Percentiles rank a stretch among this genome's conserved stretches.
Conservation (phyloP, 169 alveolate genomes). For the Babesia gibsoni region DNA sequence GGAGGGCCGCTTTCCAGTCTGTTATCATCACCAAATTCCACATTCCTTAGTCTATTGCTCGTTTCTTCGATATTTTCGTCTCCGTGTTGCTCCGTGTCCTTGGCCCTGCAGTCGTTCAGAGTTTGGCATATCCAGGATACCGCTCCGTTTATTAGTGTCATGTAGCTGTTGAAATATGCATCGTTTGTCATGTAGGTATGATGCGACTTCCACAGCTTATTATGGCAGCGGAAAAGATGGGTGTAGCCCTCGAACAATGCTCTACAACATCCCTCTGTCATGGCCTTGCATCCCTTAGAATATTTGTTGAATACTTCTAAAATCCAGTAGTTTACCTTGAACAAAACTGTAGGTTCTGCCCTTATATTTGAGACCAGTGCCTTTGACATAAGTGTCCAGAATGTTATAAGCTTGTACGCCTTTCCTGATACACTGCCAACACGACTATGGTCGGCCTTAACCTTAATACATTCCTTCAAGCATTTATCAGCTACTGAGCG, state of each 20-base stretch:
- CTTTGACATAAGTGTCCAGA: conserved; percentile 11
- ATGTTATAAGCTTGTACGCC: conserved; percentile 20
- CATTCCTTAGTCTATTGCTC: not conserved
- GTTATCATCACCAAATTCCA: conserved; percentile 8
- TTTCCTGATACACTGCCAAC: conserved; percentile 26
- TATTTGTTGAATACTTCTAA: conserved; percentile 13
- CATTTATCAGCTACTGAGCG: not conserved
- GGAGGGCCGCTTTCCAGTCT: not conserved
- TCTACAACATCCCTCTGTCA: conserved; percentile 15
- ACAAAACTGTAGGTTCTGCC: not conserved
- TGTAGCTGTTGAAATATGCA: conserved; percentile 32
- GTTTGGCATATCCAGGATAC: conserved; percentile 17
- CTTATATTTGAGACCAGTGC: not conserved
- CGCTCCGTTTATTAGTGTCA: conserved; percentile 1
- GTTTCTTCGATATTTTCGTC: not conserved
- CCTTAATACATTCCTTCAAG: conserved; percentile 25
- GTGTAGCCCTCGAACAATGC: conserved; percentile 33
- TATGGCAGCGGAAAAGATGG: conserved; percentile 19
- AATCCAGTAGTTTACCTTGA: conserved; percentile 24
- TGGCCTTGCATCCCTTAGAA: conserved; percentile 17
- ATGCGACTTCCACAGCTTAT: conserved; percentile 33
- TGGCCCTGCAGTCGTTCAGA: conserved; percentile 24
- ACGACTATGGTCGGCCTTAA: not conserved
- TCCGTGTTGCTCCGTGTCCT: not conserved
- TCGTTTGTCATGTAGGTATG: not conserved